phyloP scores from a whole-genome alignment of 2,329 filamentous ascomycete species.

The Talaromyces piceae region DNA sequence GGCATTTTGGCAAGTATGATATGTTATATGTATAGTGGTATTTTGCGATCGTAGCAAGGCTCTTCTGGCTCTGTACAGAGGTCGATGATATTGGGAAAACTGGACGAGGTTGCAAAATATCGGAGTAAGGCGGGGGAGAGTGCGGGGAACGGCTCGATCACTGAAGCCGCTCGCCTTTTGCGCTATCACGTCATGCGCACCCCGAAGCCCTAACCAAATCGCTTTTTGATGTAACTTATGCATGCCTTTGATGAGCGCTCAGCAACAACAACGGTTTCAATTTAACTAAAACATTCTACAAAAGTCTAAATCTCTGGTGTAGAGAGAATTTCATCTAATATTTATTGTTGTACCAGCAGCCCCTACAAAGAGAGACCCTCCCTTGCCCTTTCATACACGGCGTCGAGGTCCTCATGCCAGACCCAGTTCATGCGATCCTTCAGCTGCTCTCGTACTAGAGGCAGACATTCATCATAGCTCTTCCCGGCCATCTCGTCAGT shows the following conservation, averaged over 20 bases:
- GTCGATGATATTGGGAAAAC: background rate
- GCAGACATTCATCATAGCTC: conserved; percentile 30
- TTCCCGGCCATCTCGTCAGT: conserved; percentile 26
- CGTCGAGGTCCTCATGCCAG: conserved; percentile 27
- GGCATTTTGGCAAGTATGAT: conserved; percentile 48
- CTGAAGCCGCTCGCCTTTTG: background rate
- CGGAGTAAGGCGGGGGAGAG: background rate
- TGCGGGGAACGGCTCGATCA: background rate
- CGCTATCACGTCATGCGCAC: background rate
- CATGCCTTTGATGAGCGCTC: background rate
- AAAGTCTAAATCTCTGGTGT: no score
- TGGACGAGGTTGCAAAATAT: background rate
- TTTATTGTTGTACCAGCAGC: background rate
- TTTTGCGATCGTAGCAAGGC: background rate
- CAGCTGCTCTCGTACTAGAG: conserved; percentile 22
- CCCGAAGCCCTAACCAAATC: background rate
- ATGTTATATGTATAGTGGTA: background rate
- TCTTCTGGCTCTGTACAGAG: background rate
- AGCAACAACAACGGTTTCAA: no score
- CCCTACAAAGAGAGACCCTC: no score
- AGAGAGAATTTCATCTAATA: background rate
- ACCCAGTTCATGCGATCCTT: conserved; percentile 25
- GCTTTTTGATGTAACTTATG: background rate
- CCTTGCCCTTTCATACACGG: conserved; percentile 13
- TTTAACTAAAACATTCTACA: no score